Evolutionary conservation across 768 basidiomycete genomes (phyloP), one percentile per base, ranked within the genome.

Genomic region (Mycena vitilis): DNA sequence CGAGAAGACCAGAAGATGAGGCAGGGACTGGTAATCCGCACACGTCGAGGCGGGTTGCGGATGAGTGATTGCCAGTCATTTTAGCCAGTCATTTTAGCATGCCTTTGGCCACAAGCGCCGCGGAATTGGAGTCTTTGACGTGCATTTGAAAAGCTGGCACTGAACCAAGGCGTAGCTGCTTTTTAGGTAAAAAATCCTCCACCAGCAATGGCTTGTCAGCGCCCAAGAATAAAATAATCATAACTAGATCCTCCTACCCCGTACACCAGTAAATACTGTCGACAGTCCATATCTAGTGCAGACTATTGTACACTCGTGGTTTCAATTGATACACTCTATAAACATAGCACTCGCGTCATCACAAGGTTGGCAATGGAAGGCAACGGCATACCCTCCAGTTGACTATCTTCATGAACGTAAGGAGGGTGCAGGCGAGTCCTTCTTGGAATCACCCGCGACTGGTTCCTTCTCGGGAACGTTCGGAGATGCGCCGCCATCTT

Each of bases 401-500:
- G 56, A 71, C 52, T 56, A 53, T 34, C 54, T 30, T 57, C 60
- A 69, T 12, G 61, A 53, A 66, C 70, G 75, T 73, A 71, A 71
- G 18, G 70, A 45, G 63, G 75, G 52, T 8, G 64, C 48, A 69
- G 47, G 60, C 36, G 48, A 56, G 53, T 79, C 77, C 72, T 79
- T 83, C 73, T 78, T 76, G 52, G 77, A 70, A 45, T 68, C 70
- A 60, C 77, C 69, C 22, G 74, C 70, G 18, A 71, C 64, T 47
- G 73, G 61, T 49, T 83, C 84, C 10, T 53, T 79, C 52, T 71
- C 70, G 52, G 58, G 53, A 36, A 67, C 44, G 66, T 69, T 55
- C 22, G 71, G 44, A 52, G 71, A 76, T 12, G 79, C 68, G 2
- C 73, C 75, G 48, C 73, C 75, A 51, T 93, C 93, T 48, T 94